A percentile compares a stretch with the other conserved stretches of the same genome.
These are phyloP conservation scores for Pleurotus eryngii DNA, from an alignment of 768 basidiomycete genomes.

Conservation along the genomic window DNA sequence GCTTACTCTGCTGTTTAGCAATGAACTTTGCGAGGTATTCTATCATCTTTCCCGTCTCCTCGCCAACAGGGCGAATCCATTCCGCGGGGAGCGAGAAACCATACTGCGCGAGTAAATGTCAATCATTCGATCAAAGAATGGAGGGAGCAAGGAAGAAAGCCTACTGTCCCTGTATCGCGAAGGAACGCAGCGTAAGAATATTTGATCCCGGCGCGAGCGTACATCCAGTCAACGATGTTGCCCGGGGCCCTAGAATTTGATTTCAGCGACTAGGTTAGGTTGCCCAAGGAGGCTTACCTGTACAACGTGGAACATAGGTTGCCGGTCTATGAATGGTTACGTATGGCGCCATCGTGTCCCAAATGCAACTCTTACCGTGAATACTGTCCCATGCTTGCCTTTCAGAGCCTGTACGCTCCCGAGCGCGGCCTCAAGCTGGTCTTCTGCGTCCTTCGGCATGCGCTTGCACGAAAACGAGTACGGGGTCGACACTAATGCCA, in stretches of 20 bases:
- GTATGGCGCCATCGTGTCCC: neutral
- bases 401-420: constrained; percentile 60
- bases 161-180: constrained; percentile 67
- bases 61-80: constrained; percentile 76
- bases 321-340: constrained; percentile 31
- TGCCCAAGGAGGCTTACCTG: constrained; percentile 19
- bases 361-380: constrained; percentile 37
- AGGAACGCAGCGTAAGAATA: constrained; percentile 65
- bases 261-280: constrained; percentile 2
- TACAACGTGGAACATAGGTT: constrained; percentile 45
- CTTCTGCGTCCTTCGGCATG: constrained; percentile 68
- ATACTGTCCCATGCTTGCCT: constrained; percentile 51
- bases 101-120: constrained; percentile 40
- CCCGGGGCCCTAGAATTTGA: constrained; percentile 44
- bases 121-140: neutral
- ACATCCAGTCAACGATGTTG: constrained; percentile 68
- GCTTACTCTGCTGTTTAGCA: constrained; percentile 24
- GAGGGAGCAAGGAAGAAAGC: constrained; percentile 19
- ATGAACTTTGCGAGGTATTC: constrained; percentile 70
- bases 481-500: constrained; percentile 63
- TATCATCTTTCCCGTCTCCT: constrained; percentile 68
- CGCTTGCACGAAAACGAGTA: constrained; percentile 69
- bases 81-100: constrained; percentile 71
- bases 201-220: constrained; percentile 51
- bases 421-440: constrained; percentile 67